Conservation (phyloP, 2,329 filamentous ascomycete species). For the Leptographium radiaticola region DNA sequence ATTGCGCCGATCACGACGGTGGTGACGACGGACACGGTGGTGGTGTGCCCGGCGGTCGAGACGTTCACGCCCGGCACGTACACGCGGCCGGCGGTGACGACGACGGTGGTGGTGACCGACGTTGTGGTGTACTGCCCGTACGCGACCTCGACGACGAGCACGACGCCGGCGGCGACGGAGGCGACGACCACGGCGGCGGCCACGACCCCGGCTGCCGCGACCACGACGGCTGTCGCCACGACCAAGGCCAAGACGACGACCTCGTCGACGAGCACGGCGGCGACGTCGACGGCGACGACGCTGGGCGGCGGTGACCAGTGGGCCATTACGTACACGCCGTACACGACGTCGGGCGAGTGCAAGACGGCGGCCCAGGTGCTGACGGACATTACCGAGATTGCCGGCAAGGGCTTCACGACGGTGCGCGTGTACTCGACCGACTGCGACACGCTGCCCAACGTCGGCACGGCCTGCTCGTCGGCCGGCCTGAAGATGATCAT, state of each 20-base stretch:
- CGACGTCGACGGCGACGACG: conserved; percentile 10
- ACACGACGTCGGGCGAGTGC: conserved; percentile 47
- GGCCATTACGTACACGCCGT: conserved; percentile 74
- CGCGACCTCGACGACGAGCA: conserved; percentile 23
- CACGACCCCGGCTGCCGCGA: conserved; percentile 16
- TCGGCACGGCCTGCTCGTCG: conserved; percentile 54
- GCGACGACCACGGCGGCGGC: conserved; percentile 12
- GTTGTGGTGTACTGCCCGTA: conserved; percentile 61
- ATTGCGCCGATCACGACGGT: conserved; percentile 53
- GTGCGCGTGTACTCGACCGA: conserved; percentile 86
- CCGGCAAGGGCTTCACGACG: conserved; percentile 51
- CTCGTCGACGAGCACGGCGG: conserved; percentile 9
- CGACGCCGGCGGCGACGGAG: conserved; percentile 13
- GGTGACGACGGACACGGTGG: conserved; percentile 34
- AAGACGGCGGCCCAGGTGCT: conserved; percentile 47
- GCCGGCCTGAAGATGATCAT: conserved; percentile 68
- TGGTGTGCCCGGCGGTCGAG: conserved; percentile 53
- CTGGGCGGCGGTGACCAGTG: conserved; percentile 40
- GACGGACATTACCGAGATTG: conserved; percentile 49
- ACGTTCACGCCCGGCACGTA: conserved; percentile 59
- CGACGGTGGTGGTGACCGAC: conserved; percentile 56
- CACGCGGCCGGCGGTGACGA: conserved; percentile 51
- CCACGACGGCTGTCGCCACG: conserved; percentile 12
- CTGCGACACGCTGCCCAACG: conserved; percentile 66
- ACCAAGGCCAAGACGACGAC: conserved; percentile 13